A percentile compares a stretch with the other conserved stretches of the same genome.
Conservation (phyloP, 2,329 filamentous ascomycete genomes). For the Fusarium falciforme region DNA sequence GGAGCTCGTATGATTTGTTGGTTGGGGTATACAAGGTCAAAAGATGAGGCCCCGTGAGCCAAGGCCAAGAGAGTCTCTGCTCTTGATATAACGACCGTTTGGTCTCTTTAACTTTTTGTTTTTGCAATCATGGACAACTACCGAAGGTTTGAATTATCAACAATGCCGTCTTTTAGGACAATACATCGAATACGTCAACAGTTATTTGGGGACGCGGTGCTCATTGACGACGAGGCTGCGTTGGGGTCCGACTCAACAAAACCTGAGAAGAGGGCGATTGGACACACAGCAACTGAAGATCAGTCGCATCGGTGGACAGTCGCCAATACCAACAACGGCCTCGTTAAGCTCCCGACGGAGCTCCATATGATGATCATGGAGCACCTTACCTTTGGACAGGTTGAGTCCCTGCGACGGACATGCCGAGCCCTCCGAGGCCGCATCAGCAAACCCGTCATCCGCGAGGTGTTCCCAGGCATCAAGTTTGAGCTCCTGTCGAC, state of each 20-base stretch:
- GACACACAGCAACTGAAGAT: neutral
- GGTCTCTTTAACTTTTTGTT: neutral
- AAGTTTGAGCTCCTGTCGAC: conserved; percentile 49
- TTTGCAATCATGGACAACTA: neutral
- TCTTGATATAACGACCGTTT: neutral
- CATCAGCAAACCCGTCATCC: conserved; percentile 51
- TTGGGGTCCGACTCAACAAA: neutral
- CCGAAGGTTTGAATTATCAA: neutral
- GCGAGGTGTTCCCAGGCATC: conserved; percentile 51
- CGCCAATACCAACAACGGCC: neutral
- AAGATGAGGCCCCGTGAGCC: neutral
- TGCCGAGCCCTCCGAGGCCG: conserved; percentile 51
- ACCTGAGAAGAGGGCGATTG: neutral
- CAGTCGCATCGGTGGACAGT: fast-evolving
- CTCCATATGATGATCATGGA: conserved; percentile 55
- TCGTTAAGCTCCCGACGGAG: conserved; percentile 55
- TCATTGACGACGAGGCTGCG: neutral
- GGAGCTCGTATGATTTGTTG: neutral
- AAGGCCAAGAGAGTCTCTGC: neutral
- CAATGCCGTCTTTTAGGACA: neutral
- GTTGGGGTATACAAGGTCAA: neutral
- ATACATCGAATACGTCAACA: conserved; percentile 6
- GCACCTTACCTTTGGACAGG: conserved; percentile 56
- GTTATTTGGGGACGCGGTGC: neutral
- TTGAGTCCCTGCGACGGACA: conserved; percentile 56